Evolutionary conservation across 495 filamentous ascomycete species (phyloP).

Genomic region (Aspergillus ellipticus): DNA sequence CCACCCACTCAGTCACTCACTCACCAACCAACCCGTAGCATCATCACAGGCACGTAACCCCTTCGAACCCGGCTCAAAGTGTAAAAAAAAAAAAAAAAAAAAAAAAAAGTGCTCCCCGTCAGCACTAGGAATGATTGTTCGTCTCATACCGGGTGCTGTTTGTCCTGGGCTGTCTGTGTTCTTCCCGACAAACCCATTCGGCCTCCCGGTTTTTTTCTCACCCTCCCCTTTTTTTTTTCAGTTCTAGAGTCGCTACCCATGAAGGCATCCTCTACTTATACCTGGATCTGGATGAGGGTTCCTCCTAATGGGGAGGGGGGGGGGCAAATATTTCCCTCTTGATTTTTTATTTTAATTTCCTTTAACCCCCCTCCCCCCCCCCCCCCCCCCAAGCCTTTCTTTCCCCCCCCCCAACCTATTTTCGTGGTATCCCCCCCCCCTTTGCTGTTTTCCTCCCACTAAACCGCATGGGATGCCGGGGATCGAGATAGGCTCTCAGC

Average conservation of each 20-base stretch:
- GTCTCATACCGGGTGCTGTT: no score
- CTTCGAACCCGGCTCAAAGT: neutral
- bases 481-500: conserved; percentile 11
- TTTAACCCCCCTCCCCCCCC: neutral
- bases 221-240: neutral
- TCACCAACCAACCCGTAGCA: neutral
- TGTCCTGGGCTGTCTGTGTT: no score
- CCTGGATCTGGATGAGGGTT: neutral
- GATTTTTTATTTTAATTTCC: neutral
- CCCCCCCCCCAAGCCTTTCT: neutral
- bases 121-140: neutral
- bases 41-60: neutral
- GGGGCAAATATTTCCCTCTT: neutral
- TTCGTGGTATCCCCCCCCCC: no score
- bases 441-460: no score
- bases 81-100: no score
- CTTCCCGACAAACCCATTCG: neutral
- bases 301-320: neutral
- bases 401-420: neutral
- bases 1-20: no score
- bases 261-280: neutral
- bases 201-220: neutral
- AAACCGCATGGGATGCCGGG: neutral
- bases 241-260: neutral
- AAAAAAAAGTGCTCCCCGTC: neutral